phyloP scores from a whole-genome alignment of 2,329 filamentous ascomycete species.

The Fusarium sp. region DNA sequence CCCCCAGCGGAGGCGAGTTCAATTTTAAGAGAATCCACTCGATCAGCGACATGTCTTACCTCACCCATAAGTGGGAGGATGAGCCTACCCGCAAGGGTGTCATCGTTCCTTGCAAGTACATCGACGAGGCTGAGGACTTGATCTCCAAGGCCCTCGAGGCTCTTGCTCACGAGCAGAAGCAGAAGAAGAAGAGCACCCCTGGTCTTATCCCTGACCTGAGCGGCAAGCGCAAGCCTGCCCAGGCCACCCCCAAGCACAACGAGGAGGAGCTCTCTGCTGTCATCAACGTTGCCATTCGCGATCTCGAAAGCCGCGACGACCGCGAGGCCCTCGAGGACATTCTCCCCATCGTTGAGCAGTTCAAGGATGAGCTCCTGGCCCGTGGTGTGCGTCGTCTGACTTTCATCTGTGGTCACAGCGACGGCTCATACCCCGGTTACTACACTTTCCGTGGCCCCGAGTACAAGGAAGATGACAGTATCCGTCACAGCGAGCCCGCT shows the following conservation, averaged over 20 bases:
- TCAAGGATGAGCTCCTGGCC: slow-evolving; percentile 86
- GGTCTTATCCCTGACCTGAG: slow-evolving; percentile 80
- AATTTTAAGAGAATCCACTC: slow-evolving; percentile 89
- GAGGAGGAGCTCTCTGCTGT: slow-evolving; percentile 88
- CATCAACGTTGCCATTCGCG: slow-evolving; percentile 90
- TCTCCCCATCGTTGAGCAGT: slow-evolving; percentile 79
- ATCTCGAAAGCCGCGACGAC: slow-evolving; percentile 88
- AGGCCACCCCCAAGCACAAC: slow-evolving; percentile 42
- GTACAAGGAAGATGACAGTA: slow-evolving; percentile 93
- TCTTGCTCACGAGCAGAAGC: slow-evolving; percentile 74
- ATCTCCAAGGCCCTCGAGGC: slow-evolving; percentile 87
- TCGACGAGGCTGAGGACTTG: slow-evolving; percentile 93
- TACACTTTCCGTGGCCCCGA: slow-evolving; percentile 96
- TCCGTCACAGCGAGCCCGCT: slow-evolving; percentile 96
- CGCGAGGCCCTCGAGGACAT: slow-evolving; percentile 85
- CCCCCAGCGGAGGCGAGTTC: slow-evolving; percentile 72
- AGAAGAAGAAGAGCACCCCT: slow-evolving; percentile 68
- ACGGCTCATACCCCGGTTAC: slow-evolving; percentile 96
- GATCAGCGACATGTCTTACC: slow-evolving; percentile 96
- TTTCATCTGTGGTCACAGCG: slow-evolving; percentile 95
- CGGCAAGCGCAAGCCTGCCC: slow-evolving; percentile 75
- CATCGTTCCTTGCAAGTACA: slow-evolving; percentile 91
- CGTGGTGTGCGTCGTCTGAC: slow-evolving; percentile 91
- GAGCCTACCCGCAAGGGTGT: slow-evolving; percentile 93
- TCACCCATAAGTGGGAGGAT: slow-evolving; percentile 78